Base-by-base conservation (phyloP, 208 protist genomes). In the Naegleria fowleri region DNA sequence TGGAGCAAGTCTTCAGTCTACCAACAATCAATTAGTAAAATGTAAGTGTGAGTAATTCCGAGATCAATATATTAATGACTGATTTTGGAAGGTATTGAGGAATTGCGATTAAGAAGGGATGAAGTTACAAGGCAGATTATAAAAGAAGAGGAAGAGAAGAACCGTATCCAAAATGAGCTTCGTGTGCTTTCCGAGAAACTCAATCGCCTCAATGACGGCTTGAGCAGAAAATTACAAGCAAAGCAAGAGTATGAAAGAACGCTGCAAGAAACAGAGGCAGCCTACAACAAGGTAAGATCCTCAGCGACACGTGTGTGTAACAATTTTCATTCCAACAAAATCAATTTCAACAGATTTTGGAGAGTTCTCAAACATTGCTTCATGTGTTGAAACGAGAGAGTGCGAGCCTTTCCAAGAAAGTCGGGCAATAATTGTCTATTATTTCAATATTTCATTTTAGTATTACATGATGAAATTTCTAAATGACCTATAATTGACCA, bases 301-400 rank as follows among this genome's bases (percentile, higher is more conserved):
- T n/a, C n/a, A 29, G 22, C 22, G 16, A 75, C n/a, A n/a, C n/a
- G n/a, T n/a, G n/a, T n/a, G n/a, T n/a, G n/a, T n/a, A n/a, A n/a
- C n/a, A n/a, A n/a, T n/a, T n/a, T n/a, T n/a, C n/a, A n/a, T n/a
- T n/a, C n/a, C n/a, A n/a, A n/a, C n/a, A n/a, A n/a, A n/a, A n/a
- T n/a, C n/a, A n/a, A n/a, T n/a, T n/a, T n/a, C n/a, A 84, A 22
- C 2, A 84, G 85, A 97, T 98, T 88, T 51, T 97, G n/a, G 95
- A 98, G 16, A 94, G 93, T 67, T 97, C 97, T 0, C 94, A 95
- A 91, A 94, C 95, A 83, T 91, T 98, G 48, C 93, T 98, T 5
- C 91, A 84, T 33, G 95, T 94, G 16, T 94, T 95, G 11, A 95
- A 95, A 90, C 93, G 96, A 52, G 95, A 97, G 89, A 96, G 94